These are phyloP conservation scores for Penicillium flavigenum DNA, from an alignment of 495 filamentous ascomycete genomes.

Conservation along the genomic window DNA sequence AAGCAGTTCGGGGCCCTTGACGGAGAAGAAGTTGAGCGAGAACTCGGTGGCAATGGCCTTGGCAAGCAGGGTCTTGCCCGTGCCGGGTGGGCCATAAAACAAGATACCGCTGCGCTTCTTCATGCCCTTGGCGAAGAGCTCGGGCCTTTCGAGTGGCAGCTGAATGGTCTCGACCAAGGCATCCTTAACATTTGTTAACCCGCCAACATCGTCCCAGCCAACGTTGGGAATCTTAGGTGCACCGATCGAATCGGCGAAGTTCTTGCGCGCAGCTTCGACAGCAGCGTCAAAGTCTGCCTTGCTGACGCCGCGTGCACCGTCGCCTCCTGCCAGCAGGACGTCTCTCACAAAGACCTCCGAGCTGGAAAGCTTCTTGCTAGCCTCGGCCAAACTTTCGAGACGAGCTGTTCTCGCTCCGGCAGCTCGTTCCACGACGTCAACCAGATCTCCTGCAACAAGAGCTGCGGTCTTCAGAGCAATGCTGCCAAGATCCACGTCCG, in stretches of 20 bases:
- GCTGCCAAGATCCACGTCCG: slow-evolving; percentile 76
- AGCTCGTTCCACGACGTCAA: slow-evolving; percentile 91
- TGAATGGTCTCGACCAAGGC: slow-evolving; percentile 97
- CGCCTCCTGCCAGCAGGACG: slow-evolving; percentile 85
- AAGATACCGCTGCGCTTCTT: slow-evolving; percentile 97
- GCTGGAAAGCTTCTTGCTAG: slow-evolving; percentile 35
- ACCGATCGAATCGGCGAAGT: slow-evolving; percentile 95
- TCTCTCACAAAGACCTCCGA: slow-evolving; percentile 67
- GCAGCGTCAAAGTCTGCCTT: slow-evolving; percentile 85
- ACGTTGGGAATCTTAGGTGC: slow-evolving; percentile 98
- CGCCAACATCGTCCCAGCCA: slow-evolving; percentile 93
- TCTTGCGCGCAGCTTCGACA: slow-evolving; percentile 91
- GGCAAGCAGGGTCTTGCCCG: slow-evolving; percentile 93
- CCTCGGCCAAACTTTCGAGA: slow-evolving; percentile 64
- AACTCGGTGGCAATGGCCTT: slow-evolving; percentile 99
- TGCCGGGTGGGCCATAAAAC: slow-evolving; percentile 96
- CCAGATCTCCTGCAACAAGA: slow-evolving; percentile 88
- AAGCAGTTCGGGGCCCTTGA: slow-evolving; percentile 94
- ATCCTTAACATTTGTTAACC: slow-evolving; percentile 88
- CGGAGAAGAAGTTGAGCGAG: slow-evolving; percentile 97
- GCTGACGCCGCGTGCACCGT: slow-evolving; percentile 72
- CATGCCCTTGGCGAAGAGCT: slow-evolving; percentile 97
- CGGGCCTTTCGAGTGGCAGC: slow-evolving; percentile 85
- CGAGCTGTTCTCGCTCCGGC: slow-evolving; percentile 69
- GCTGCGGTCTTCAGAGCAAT: slow-evolving; percentile 95